Evolutionary conservation across 768 basidiomycete species (phyloP).

Genomic region (Boletus pseudopeckii): DNA sequence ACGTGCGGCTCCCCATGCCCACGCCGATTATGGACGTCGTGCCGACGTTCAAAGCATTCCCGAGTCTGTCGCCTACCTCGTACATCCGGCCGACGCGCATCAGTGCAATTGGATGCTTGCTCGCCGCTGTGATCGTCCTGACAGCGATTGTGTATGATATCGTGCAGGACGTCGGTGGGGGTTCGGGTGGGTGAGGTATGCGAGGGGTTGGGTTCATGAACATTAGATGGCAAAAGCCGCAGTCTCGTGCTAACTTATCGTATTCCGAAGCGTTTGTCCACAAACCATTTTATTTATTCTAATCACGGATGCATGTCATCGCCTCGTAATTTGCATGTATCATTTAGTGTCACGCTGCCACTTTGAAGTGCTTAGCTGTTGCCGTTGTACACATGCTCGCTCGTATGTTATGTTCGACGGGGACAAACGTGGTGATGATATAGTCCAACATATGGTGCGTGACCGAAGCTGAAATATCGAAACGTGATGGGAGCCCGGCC

Average conservation of each 20-base stretch:
- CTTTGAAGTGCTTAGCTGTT: no score
- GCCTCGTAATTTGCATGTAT: no score
- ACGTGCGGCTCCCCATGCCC: slow-evolving; percentile 1
- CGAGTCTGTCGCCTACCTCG: slow-evolving; percentile 5
- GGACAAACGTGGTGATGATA: no score
- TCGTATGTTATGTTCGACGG: no score
- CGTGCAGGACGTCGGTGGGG: neutral
- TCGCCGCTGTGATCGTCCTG: slow-evolving; percentile 11
- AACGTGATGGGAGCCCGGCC: no score
- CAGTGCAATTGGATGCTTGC: neutral
- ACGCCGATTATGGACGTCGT: no score
- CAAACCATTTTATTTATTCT: neutral
- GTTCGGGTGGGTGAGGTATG: neutral
- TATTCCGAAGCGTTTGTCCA: neutral
- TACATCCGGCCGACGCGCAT: slow-evolving; percentile 9
- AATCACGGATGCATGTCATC: neutral
- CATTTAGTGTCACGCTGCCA: no score
- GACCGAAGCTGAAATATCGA: no score
- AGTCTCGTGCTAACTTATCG: no score
- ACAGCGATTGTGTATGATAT: slow-evolving; percentile 18
- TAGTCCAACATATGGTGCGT: no score
- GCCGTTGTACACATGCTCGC: no score
- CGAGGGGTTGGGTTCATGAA: neutral
- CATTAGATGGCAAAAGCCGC: neutral
- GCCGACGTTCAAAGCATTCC: slow-evolving; percentile 15